These are phyloP conservation scores for Colletotrichum lupini DNA, from an alignment of 2,329 filamentous ascomycete genomes.

Conservation along the genomic window DNA sequence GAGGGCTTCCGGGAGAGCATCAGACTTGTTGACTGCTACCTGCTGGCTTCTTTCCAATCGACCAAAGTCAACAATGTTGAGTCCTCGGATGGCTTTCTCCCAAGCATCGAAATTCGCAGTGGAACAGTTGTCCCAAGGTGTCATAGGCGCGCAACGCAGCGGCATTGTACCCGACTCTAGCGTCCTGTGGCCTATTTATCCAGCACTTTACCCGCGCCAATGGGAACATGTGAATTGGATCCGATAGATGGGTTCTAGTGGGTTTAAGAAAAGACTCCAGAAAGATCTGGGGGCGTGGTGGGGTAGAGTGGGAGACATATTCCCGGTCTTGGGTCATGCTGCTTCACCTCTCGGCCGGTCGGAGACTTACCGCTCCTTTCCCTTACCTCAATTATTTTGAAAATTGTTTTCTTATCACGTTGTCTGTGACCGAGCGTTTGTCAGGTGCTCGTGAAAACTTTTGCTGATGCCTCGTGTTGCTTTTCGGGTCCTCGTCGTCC, in stretches of 20 bases:
- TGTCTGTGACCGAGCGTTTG: not conserved
- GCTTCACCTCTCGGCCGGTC: not conserved
- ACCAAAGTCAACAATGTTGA: not conserved
- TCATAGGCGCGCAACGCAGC: conserved; percentile 35
- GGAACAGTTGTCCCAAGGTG: not conserved
- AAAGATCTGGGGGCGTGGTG: conserved; percentile 12
- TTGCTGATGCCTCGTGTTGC: not conserved
- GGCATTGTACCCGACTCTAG: conserved; percentile 25
- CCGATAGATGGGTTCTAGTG: conserved; percentile 27
- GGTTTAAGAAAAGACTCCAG: not conserved
- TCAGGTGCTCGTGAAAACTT: conserved; percentile 17
- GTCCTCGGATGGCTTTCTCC: not conserved
- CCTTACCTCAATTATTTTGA: not conserved
- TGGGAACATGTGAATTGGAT: conserved; percentile 9
- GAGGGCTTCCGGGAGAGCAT: not conserved
- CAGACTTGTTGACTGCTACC: not conserved
- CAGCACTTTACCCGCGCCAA: conserved; percentile 34
- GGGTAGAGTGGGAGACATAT: not conserved
- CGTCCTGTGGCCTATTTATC: conserved; percentile 28
- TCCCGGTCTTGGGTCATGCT: conserved; percentile 9
- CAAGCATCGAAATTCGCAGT: not conserved
- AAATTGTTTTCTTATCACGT: not conserved
- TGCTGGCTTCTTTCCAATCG: not conserved
- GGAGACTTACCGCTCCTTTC: conserved; percentile 25
- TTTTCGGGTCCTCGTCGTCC: not conserved